These are phyloP conservation scores for Ceratocystis smalleyi DNA, from an alignment of 2,329 filamentous ascomycete genomes.

Conservation along the genomic window DNA sequence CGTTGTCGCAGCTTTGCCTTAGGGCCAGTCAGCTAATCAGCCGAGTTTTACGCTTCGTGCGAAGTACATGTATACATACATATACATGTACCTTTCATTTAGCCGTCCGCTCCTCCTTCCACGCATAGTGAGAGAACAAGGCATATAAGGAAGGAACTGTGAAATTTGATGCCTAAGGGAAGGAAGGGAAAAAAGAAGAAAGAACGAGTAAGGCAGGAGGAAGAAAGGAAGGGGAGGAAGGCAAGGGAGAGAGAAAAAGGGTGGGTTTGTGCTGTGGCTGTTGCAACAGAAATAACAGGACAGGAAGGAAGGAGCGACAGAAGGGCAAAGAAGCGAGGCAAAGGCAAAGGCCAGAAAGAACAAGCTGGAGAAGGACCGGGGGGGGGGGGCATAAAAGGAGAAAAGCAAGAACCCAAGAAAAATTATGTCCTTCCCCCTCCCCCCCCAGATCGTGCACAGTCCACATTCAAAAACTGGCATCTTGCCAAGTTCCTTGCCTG, in stretches of 20 bases:
- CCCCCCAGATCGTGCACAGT: slow-evolving; percentile 8
- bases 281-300: not conserved
- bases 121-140: not conserved
- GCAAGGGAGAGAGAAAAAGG: not conserved
- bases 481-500: not conserved
- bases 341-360: not conserved
- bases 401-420: not conserved
- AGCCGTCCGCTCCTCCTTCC: not conserved
- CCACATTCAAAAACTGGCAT: slow-evolving; percentile 8
- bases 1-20: not conserved
- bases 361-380: not conserved
- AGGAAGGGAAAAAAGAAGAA: not conserved
- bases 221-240: not conserved
- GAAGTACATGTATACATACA: not conserved
- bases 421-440: not conserved
- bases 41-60: too few species aligned
- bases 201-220: not conserved
- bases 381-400: too few species aligned
- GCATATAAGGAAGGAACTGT: too few species aligned
- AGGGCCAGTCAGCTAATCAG: too few species aligned
- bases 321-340: not conserved
- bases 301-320: not conserved
- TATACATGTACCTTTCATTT: not conserved
- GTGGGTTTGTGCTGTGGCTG: not conserved
- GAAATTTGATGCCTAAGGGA: too few species aligned